Base-by-base conservation (phyloP, 176 grass and related monocot species). In the Oryza meyeriana region DNA sequence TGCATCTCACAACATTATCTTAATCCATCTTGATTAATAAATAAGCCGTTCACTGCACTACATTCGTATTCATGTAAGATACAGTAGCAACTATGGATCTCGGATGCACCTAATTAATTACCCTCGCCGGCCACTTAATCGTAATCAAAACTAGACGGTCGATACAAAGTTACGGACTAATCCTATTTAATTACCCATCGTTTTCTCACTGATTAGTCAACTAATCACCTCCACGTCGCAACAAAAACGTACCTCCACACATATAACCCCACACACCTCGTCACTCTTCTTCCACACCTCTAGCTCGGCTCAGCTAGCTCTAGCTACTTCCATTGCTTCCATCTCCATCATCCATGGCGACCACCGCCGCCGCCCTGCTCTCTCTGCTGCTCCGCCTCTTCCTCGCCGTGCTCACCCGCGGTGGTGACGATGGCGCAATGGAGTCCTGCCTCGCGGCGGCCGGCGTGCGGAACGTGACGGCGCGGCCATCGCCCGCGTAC, bases 401-500 rank as follows among this genome's bases (percentile, higher is more conserved):
- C 70, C 13, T 45, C 1, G 71, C 76, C 64, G 64, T 64, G 36
- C 87, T 58, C 47, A 57, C 18, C 3, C 32, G 22, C 8, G 0
- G 2, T 12, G n/a, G 2, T 0, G 17, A 0, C 18, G 36, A 0
- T 4, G 69, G 2, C 18, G 41, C 24, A 27, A 16, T 2, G 58
- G 50, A 71, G 33, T 20, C 82, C 63, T 97, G 94, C 78, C 89
- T 97, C 5, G n/a, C 70, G 16, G 71, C 42, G 3, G 76, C 85
- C 6, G 89, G 89, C n/a, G 85, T 94, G 45, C 48, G 48, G 48
- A 97, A 97, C 91, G 88, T 89, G 62, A 84, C 94, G 52, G 8
- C 82, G 17, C 83, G 61, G 0, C 1, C 20, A 1, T 64, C 82
- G 1, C 26, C 78, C 5, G 66, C 79, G 7, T 92, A 85, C 75